These are phyloP conservation scores for Melanopsichium pennsylvanicum DNA, from an alignment of 1,284 basidiomycete genomes.

Conservation along the genomic window DNA sequence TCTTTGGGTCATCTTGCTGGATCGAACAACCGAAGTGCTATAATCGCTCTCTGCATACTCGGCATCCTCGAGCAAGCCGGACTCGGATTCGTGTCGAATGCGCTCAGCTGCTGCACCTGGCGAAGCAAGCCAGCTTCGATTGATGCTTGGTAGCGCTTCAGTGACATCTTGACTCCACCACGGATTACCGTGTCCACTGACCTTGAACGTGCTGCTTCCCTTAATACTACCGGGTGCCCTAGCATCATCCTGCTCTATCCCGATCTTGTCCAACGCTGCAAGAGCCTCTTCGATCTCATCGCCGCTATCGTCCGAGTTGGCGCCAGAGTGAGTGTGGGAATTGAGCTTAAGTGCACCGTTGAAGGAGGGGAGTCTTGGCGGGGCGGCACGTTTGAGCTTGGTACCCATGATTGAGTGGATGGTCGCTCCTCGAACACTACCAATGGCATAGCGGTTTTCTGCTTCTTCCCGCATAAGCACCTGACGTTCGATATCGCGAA, in stretches of 20 bases:
- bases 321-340: slow-evolving; percentile 61
- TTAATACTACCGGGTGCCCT: slow-evolving; percentile 34
- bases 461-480: slow-evolving; percentile 60
- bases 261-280: slow-evolving; percentile 56
- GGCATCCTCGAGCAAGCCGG: slow-evolving; percentile 29
- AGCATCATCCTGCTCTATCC: slow-evolving; percentile 37
- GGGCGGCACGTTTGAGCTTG: slow-evolving; percentile 63
- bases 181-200: slow-evolving; percentile 59
- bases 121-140: slow-evolving; percentile 47
- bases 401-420: slow-evolving; percentile 52
- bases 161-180: slow-evolving; percentile 58
- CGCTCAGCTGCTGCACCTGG: slow-evolving; percentile 34
- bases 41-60: slow-evolving; percentile 51
- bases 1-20: slow-evolving; percentile 44
- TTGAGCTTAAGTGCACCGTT: slow-evolving; percentile 75
- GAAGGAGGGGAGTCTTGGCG: slow-evolving; percentile 84
- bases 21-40: slow-evolving; percentile 59
- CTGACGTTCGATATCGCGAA: slow-evolving; percentile 81
- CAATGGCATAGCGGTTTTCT: slow-evolving; percentile 71
- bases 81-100: slow-evolving; percentile 42
- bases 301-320: slow-evolving; percentile 45
- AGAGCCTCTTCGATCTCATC: slow-evolving; percentile 60
- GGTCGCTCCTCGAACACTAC: slow-evolving; percentile 70
- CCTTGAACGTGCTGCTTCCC: slow-evolving; percentile 54
- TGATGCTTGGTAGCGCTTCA: slow-evolving; percentile 50